Percentiles rank a stretch among this genome's conserved stretches.
Conservation (phyloP, 2,329 filamentous ascomycete genomes). For the Cladophialophora chaetospira region DNA sequence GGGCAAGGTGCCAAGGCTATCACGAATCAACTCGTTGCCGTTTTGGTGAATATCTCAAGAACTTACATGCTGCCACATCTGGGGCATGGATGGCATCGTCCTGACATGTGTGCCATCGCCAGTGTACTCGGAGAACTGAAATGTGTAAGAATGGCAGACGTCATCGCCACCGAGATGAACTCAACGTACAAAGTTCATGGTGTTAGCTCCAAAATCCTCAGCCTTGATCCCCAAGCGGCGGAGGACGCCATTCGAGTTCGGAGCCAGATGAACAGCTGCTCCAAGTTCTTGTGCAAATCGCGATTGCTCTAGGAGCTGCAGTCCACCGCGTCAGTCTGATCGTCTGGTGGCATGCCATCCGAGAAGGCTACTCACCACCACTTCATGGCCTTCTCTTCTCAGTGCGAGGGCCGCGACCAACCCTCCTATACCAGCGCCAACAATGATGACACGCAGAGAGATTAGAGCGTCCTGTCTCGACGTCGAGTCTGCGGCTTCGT, state of each 20-base stretch:
- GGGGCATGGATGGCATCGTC: constrained; percentile 20
- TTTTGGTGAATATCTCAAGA: neutral
- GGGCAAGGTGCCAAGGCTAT: constrained; percentile 52
- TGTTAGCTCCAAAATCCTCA: constrained; percentile 49
- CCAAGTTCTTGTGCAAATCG: constrained; percentile 53
- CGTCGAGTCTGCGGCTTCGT: neutral
- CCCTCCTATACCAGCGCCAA: constrained; percentile 42
- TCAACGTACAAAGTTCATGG: constrained; percentile 39
- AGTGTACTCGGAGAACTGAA: constrained; percentile 42
- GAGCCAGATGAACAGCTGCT: constrained; percentile 64
- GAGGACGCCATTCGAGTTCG: constrained; percentile 63
- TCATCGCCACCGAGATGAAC: constrained; percentile 21
- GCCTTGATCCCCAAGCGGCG: constrained; percentile 47
- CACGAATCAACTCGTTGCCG: neutral
- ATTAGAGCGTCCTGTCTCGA: neutral
- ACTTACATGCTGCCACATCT: constrained; percentile 39
- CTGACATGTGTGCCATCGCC: constrained; percentile 37
- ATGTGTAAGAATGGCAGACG: neutral
- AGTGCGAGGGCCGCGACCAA: constrained; percentile 44
- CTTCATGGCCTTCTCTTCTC: constrained; percentile 54
- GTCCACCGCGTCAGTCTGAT: neutral
- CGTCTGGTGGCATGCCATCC: neutral
- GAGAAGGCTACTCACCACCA: constrained; percentile 55
- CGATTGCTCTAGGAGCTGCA: constrained; percentile 43
- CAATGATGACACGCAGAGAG: constrained; percentile 37